Conservation (phyloP, 75 land plant species). For the Cryptomeria japonica region DNA sequence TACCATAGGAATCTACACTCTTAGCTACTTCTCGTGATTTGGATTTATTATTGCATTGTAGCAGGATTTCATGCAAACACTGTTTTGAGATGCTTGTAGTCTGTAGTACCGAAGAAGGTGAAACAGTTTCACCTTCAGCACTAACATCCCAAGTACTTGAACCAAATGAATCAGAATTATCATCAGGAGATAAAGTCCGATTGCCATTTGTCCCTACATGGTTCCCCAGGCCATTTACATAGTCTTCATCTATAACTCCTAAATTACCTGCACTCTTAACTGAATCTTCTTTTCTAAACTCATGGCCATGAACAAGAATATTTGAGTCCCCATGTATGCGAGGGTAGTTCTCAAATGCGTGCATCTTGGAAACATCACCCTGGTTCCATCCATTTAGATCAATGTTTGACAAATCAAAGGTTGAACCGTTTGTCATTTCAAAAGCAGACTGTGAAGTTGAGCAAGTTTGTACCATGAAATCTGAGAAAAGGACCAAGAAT, state of each 20-base stretch:
- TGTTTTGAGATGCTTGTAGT: constrained; percentile 9
- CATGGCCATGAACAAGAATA: background rate
- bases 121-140: constrained; percentile 10
- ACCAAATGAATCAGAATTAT: constrained; percentile 11
- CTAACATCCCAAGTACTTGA: constrained; percentile 11
- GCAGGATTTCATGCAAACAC: background rate
- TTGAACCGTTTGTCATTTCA: background rate
- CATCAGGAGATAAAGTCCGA: background rate
- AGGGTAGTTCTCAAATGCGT: background rate
- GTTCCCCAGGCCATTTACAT: background rate
- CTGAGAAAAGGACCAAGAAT: background rate
- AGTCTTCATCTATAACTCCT: background rate
- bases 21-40: background rate
- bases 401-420: background rate
- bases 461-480: background rate
- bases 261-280: background rate
- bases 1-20: background rate
- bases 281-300: background rate
- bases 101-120: constrained; percentile 9
- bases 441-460: background rate
- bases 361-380: background rate
- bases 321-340: background rate
- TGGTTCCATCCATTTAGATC: background rate
- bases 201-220: background rate
- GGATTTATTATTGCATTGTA: background rate